Evolutionary conservation across 2,329 filamentous ascomycete genomes (phyloP), one percentile per base, ranked within the genome.

Genomic region (Albifimbria verrucaria): DNA sequence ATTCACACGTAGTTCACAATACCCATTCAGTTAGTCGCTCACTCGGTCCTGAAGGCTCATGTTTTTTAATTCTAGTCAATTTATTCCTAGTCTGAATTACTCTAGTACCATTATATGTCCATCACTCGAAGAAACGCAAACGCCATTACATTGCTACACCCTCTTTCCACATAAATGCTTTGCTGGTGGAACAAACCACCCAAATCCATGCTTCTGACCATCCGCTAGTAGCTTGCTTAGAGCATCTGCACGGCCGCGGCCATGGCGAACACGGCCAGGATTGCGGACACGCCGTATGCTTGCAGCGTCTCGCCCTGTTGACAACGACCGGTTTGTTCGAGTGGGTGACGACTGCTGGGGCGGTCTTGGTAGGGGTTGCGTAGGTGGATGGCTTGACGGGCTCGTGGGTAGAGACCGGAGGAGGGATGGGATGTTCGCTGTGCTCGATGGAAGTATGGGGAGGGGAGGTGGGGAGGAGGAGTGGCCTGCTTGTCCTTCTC

Each of bases 401-500:
- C 26, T 32, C 26, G 26, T 15, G 26, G 26, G 26, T 32, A 15
- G 26, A 32, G 9, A 9, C 26, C 9, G 26, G 26, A 32, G 26
- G 26, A 9, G 26, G 26, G 15, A 15, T 7, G 15, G 9, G 26
- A 15, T 7, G 26, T 15, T 32, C 15, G 26, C 15, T 7, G 9
- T 7, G 7, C 26, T 32, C 26, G 26, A 32, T 15, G 26, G 26
- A 15, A 32, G 26, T 7, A 32, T 7, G 15, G 15, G 26, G 26
- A 32, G 26, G 26, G 26, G 26, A 32, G 80, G 73, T 52, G 72
- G 77, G 73, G 79, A 82, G 44, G 74, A 76, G 15, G 59, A 61
- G 17, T 55, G 4, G 62, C 61, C 44, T 49, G 44, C 36, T 55
- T 41, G 36, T 49, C 52, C n/a, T 57, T 56, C 28, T 53, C 46